Percentiles rank a stretch among this genome's conserved stretches.
Conservation (phyloP, 2,329 filamentous ascomycete species). For the Paramyrothecium sp. region DNA sequence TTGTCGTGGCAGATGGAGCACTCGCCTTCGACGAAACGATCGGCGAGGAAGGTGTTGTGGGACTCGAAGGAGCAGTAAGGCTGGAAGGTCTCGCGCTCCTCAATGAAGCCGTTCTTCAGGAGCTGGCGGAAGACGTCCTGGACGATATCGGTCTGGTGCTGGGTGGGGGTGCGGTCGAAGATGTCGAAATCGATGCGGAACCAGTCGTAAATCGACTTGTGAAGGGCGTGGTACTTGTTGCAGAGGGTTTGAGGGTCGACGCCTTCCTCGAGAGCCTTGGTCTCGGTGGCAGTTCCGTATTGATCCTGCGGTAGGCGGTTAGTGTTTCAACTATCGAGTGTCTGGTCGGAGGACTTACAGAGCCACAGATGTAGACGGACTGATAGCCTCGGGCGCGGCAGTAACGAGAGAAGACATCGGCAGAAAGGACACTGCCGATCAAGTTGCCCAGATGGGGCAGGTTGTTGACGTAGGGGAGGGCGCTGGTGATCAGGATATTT, state of each 20-base stretch:
- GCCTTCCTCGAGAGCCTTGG: slow-evolving; percentile 87
- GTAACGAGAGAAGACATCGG: slow-evolving; percentile 82
- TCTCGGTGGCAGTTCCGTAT: slow-evolving; percentile 95
- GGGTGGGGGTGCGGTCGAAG: slow-evolving; percentile 89
- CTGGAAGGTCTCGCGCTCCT: slow-evolving; percentile 84
- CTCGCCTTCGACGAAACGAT: slow-evolving; percentile 79
- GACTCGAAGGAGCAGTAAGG: slow-evolving; percentile 74
- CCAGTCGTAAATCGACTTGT: slow-evolving; percentile 92
- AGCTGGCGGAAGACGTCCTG: slow-evolving; percentile 88
- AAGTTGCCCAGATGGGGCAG: slow-evolving; percentile 87
- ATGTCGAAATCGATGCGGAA: slow-evolving; percentile 94
- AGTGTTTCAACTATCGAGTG: background rate
- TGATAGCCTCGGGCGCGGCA: slow-evolving; percentile 76
- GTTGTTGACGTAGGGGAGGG: slow-evolving; percentile 77
- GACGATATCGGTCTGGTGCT: slow-evolving; percentile 86
- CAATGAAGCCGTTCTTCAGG: slow-evolving; percentile 83
- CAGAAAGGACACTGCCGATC: slow-evolving; percentile 81
- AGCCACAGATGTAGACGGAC: slow-evolving; percentile 81
- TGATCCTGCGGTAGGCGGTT: slow-evolving; percentile 57
- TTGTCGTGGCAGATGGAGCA: slow-evolving; percentile 73
- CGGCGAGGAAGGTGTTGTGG: slow-evolving; percentile 76
- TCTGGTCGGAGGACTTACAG: slow-evolving; percentile 18
- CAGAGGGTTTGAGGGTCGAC: slow-evolving; percentile 82
- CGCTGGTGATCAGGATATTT: slow-evolving; percentile 88
- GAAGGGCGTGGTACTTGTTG: slow-evolving; percentile 87